phyloP scores from a whole-genome alignment of 371 early-diverging fungal species.

The Catenaria anguillulae region DNA sequence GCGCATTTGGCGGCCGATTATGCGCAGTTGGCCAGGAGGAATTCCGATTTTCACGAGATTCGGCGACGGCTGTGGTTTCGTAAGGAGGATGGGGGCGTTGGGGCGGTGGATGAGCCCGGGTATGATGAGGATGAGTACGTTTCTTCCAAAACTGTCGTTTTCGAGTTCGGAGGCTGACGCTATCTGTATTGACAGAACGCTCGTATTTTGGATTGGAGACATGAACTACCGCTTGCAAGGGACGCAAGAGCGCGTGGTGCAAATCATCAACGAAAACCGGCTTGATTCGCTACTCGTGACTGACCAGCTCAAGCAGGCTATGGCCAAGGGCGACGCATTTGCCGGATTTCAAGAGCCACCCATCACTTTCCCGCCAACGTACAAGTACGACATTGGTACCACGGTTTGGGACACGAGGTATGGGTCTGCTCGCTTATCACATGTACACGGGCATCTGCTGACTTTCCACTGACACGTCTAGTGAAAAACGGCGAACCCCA shows the following conservation, averaged over 20 bases:
- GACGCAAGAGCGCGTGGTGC: slow-evolving; percentile 46
- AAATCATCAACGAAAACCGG: slow-evolving; percentile 22
- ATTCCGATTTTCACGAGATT: slow-evolving; percentile 8
- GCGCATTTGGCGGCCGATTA: slow-evolving; percentile 86
- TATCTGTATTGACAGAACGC: neutral
- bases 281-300: slow-evolving; percentile 23
- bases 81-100: slow-evolving; percentile 53
- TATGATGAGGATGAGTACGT: slow-evolving; percentile 54
- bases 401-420: slow-evolving; percentile 68
- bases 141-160: too few relatives aligned
- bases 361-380: slow-evolving; percentile 75
- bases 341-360: slow-evolving; percentile 62
- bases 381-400: slow-evolving; percentile 80
- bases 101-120: slow-evolving; percentile 56
- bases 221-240: slow-evolving; percentile 72
- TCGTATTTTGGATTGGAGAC: slow-evolving; percentile 64
- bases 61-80: slow-evolving; percentile 6
- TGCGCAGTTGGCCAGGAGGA: neutral
- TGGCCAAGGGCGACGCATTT: slow-evolving; percentile 30
- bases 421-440: neutral
- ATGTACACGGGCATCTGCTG: too few relatives aligned
- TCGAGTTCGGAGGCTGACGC: too few relatives aligned
- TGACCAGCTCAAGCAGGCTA: slow-evolving; percentile 38
- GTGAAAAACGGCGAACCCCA: slow-evolving; percentile 71
- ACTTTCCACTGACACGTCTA: slow-evolving; percentile 9